Evolutionary conservation across 108 stramenopile species (phyloP).

Genomic region (Epipyxis sp.): DNA sequence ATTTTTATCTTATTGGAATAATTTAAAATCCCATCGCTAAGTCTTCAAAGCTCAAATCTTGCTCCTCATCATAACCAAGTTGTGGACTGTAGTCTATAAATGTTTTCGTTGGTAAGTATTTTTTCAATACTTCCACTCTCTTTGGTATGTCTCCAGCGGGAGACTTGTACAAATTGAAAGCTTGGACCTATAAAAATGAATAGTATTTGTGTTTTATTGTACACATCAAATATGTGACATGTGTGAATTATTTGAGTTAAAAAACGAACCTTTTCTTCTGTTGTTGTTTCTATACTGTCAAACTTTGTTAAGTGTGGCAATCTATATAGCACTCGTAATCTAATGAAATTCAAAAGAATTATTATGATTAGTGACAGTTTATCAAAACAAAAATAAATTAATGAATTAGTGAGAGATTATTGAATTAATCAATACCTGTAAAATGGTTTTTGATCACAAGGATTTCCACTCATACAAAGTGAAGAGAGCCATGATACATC

Average conservation of each 20-base stretch:
- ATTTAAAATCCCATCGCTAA: too few species aligned
- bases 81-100: slow-evolving; percentile 13
- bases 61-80: not conserved
- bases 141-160: not conserved
- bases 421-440: too few species aligned
- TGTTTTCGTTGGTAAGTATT: not conserved
- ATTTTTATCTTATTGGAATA: too few species aligned
- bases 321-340: slow-evolving; percentile 10
- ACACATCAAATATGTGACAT: not conserved
- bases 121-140: not conserved
- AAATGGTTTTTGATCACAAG: not conserved
- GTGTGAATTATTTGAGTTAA: too few species aligned
- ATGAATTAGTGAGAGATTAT: too few species aligned
- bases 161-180: not conserved
- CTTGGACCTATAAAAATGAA: not conserved
- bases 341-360: too few species aligned
- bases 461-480: not conserved
- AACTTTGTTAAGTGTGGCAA: not conserved
- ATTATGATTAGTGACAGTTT: too few species aligned
- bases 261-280: slow-evolving; percentile 26
- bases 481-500: not conserved
- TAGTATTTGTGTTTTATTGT: not conserved
- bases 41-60: not conserved
- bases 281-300: not conserved
- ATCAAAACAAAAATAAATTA: too few species aligned